phyloP scores from a whole-genome alignment of 805 yeast species.

The Wickerhamomyces pijperi region DNA sequence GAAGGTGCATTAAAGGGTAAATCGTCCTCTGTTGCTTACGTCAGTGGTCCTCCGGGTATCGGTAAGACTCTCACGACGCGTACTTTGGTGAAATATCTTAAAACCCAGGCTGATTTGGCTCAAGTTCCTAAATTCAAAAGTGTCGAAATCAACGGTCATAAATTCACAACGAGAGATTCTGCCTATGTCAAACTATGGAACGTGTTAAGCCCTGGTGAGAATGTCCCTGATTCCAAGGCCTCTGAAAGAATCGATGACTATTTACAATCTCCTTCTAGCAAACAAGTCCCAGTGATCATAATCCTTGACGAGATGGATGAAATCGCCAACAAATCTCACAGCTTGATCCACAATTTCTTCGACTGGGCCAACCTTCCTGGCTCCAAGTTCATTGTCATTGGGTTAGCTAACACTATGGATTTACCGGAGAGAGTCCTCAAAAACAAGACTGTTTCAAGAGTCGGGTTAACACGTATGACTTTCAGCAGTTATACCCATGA shows the following conservation, averaged over 20 bases:
- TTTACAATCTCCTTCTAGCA: constrained; percentile 30
- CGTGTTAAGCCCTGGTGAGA: constrained; percentile 43
- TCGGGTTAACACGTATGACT: constrained; percentile 79
- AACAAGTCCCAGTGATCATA: constrained; percentile 41
- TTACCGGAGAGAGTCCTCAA: constrained; percentile 81
- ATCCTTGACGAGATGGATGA: constrained; percentile 92
- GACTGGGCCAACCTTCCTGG: constrained; percentile 88
- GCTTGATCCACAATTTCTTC: constrained; percentile 88
- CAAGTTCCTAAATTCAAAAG: constrained; percentile 47
- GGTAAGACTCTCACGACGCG: constrained; percentile 93
- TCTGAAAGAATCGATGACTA: constrained; percentile 48
- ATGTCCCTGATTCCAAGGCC: constrained; percentile 47
- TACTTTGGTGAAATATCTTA: constrained; percentile 68
- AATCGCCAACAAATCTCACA: constrained; percentile 69
- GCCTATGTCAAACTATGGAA: constrained; percentile 83
- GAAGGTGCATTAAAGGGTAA: constrained; percentile 61
- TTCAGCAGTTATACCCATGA: constrained; percentile 81
- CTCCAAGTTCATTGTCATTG: constrained; percentile 77
- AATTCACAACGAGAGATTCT: constrained; percentile 63
- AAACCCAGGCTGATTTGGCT: constrained; percentile 25
- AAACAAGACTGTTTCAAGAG: constrained; percentile 81
- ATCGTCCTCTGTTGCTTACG: constrained; percentile 76
- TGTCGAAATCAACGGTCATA: constrained; percentile 85
- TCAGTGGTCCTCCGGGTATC: constrained; percentile 97
- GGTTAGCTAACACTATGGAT: constrained; percentile 97